A percentile compares a stretch with the other conserved stretches of the same genome.
Conservation (phyloP, 306 rosid genomes). For the Rosa persica region DNA sequence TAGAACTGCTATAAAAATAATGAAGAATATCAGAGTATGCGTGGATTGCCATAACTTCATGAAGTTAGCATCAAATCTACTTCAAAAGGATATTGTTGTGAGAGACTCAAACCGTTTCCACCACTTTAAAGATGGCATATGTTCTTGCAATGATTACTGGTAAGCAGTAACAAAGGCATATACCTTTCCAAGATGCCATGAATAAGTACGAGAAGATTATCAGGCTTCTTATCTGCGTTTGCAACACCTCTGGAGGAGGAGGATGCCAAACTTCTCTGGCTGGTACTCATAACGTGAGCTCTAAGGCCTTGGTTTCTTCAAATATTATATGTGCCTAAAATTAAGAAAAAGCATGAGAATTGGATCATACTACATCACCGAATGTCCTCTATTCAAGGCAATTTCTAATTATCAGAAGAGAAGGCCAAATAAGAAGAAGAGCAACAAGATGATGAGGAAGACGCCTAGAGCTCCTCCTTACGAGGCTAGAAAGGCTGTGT, state of each 20-base stretch:
- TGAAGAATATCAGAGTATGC: slow-evolving; percentile 89
- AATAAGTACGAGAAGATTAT: background rate
- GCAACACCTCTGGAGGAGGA: slow-evolving; percentile 27
- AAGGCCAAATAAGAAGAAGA: background rate
- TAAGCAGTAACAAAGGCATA: slow-evolving; percentile 21
- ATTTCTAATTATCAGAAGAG: background rate
- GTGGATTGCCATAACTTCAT: slow-evolving; percentile 91
- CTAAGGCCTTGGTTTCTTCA: slow-evolving; percentile 45
- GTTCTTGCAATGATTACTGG: slow-evolving; percentile 89
- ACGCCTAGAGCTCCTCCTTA: background rate
- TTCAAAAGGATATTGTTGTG: slow-evolving; percentile 66
- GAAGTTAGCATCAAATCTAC: slow-evolving; percentile 64
- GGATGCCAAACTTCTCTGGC: slow-evolving; percentile 36
- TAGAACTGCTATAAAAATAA: slow-evolving; percentile 54
- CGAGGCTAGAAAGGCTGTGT: background rate
- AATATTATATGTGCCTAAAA: slow-evolving; percentile 51
- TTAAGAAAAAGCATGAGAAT: background rate
- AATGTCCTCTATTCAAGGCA: no score
- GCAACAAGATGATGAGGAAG: background rate
- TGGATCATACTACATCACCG: no score
- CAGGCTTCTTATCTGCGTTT: background rate
- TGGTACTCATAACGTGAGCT: slow-evolving; percentile 53
- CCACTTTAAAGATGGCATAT: slow-evolving; percentile 60
- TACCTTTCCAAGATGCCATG: slow-evolving; percentile 24
- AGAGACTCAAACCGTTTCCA: slow-evolving; percentile 94